Evolutionary conservation across 108 stramenopile genomes (phyloP), one percentile per base, ranked within the genome.

Genomic region (Ochromonas danica): DNA sequence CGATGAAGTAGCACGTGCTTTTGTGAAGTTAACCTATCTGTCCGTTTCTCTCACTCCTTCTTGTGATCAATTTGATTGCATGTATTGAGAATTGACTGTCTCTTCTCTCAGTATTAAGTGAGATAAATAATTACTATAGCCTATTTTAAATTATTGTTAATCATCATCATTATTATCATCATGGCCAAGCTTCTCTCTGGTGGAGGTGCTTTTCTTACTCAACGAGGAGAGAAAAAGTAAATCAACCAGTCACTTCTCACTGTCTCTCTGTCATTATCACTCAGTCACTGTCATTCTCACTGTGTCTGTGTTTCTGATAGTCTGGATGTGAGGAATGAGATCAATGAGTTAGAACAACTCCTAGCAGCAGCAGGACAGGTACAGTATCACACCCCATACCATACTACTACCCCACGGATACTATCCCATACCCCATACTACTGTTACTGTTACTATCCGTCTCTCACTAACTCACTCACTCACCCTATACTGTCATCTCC

Each of bases 191-290:
- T n/a, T n/a, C n/a, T n/a, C n/a, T n/a, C n/a, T n/a, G 63, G 63
- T 67, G 40, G 40, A 42, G 72, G 40, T 75, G 43, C 51, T 6
- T 75, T 75, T 33, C 25, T 75, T 3, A 75, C 72, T 14, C 72
- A 75, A 36, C 6, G 38, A 60, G 72, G 72, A 27, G 72, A 75
- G 35, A 75, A 75, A 36, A 33, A 30, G 72, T 75, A 42, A 45
- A 51, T 51, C 6, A 51, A 51, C 22, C 6, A 51, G 6, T 51
- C 6, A 51, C 45, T 51, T 51, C 45, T 51, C 45, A 6, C 22
- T 51, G 6, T 22, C 6, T 51, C 22, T 6, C 45, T 6, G 45
- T 51, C 22, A 22, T 51, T 51, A 51, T 22, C 45, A 75, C 25
- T 75, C 10, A 6, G 25, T 41, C 6, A 27, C 10, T 41, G 25